A percentile compares a stretch with the other conserved stretches of the same genome.
phyloP scores from a whole-genome alignment of 495 filamentous ascomycete genomes.

The Penicillium cataractarum region DNA sequence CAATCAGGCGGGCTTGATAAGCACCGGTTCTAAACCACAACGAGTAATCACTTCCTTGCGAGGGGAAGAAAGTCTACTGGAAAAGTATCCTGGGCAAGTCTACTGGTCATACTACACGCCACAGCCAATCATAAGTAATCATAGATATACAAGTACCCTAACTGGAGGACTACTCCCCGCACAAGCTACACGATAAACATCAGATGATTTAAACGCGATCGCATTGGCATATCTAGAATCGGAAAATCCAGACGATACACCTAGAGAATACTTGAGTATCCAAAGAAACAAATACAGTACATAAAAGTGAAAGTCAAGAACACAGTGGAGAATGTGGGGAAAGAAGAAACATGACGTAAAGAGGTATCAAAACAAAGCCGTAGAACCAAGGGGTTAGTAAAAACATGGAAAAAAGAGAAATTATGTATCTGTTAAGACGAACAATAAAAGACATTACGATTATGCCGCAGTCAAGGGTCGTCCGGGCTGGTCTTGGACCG shows the following conservation, averaged over 20 bases:
- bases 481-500: constrained; percentile 9
- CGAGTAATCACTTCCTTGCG: constrained; percentile 18
- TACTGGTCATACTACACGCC: neutral
- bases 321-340: constrained; percentile 1
- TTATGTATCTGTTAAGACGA: neutral
- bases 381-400: neutral
- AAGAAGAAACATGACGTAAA: neutral
- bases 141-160: neutral
- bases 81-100: neutral
- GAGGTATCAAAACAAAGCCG: constrained; percentile 1
- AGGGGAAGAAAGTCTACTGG: constrained; percentile 13
- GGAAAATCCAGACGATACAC: neutral
- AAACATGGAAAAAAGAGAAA: neutral
- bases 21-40: constrained; percentile 13
- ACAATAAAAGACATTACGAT: constrained; percentile 10
- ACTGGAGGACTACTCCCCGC: neutral
- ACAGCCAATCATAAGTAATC: neutral
- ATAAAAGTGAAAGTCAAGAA: neutral
- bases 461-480: constrained; percentile 32
- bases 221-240: neutral
- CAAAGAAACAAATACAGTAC: too few relatives aligned
- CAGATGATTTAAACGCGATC: constrained; percentile 1
- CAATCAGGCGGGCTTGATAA: constrained; percentile 5
- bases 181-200: too few relatives aligned
- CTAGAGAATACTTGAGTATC: neutral